Evolutionary conservation across 805 yeast species (phyloP), one percentile per base, ranked within the genome.

Genomic region (Myxozyma kluyveri): DNA sequence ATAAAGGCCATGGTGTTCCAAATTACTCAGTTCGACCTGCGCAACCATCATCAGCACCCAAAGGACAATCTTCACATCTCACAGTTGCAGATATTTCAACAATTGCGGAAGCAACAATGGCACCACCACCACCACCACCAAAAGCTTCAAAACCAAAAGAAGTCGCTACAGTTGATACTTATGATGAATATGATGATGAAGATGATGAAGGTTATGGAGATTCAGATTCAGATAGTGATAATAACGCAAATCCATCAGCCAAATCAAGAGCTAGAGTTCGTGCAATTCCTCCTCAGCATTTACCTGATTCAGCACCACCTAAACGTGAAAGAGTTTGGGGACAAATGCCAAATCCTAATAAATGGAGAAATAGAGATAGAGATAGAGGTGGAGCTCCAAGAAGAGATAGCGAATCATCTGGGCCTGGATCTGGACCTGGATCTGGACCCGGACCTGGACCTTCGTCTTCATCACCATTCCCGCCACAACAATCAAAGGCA

Each of bases 1-100:
- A 71, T 50, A 40, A 59, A 10, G 69, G 22, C 21, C 37, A 22
- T 5, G 39, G 39, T 12, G 7, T 21, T 9, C 5, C 39, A 29
- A 29, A 14, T 29, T 29, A 9, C 14, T 9, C 33, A 29, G 33
- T 29, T 29, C 33, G 33, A 9, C 33, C 33, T 9, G 33, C 9
- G 14, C 33, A 14, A 9, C 9, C 9, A 9, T 9, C 33, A 14
- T 14, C 33, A 29, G 14, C 33, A 29, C 33, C 33, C 12, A 29
- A 9, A 29, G n/a, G n/a, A n/a, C n/a, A n/a, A n/a, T n/a, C n/a
- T n/a, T n/a, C n/a, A n/a, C n/a, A n/a, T n/a, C n/a, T n/a, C n/a
- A n/a, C n/a, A n/a, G n/a, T n/a, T n/a, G n/a, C n/a, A n/a, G n/a
- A n/a, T n/a, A n/a, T n/a, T n/a, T n/a, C n/a, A n/a, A n/a, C n/a